Evolutionary conservation across 148 eudicot genomes (phyloP).

Genomic region (Vaccinium darrowii): DNA sequence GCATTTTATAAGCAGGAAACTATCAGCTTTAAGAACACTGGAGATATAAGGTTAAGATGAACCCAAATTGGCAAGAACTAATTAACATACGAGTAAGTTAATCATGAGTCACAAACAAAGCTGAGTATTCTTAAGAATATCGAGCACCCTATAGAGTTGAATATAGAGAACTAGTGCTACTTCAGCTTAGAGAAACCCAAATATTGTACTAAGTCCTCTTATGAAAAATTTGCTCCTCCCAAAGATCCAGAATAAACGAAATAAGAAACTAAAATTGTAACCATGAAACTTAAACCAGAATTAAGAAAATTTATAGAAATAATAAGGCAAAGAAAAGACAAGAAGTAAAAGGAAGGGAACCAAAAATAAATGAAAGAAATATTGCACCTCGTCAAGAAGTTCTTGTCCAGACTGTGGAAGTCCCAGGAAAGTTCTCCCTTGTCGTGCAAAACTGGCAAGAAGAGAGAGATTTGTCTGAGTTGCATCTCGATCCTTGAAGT

Average conservation of each 20-base stretch:
- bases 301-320: background rate
- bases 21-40: constrained; percentile 6
- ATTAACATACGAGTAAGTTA: background rate
- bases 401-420: constrained; percentile 77
- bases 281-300: background rate
- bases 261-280: background rate
- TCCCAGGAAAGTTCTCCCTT: constrained; percentile 85
- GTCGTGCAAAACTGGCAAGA: constrained; percentile 90
- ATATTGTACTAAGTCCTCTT: background rate
- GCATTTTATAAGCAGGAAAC: background rate
- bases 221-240: background rate
- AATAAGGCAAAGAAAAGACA: background rate
- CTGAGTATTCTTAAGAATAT: background rate
- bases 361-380: background rate
- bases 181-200: constrained; percentile 7
- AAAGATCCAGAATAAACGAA: background rate
- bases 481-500: constrained; percentile 89
- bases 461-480: constrained; percentile 94
- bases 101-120: constrained; percentile 3
- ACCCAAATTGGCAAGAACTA: constrained; percentile 4
- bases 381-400: constrained; percentile 72
- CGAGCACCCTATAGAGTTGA: background rate
- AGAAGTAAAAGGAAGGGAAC: background rate
- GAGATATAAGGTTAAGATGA: background rate
- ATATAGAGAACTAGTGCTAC: background rate